These are phyloP conservation scores for Hyphodiscus hymeniophilus DNA, from an alignment of 495 filamentous ascomycete species.

Conservation along the genomic window DNA sequence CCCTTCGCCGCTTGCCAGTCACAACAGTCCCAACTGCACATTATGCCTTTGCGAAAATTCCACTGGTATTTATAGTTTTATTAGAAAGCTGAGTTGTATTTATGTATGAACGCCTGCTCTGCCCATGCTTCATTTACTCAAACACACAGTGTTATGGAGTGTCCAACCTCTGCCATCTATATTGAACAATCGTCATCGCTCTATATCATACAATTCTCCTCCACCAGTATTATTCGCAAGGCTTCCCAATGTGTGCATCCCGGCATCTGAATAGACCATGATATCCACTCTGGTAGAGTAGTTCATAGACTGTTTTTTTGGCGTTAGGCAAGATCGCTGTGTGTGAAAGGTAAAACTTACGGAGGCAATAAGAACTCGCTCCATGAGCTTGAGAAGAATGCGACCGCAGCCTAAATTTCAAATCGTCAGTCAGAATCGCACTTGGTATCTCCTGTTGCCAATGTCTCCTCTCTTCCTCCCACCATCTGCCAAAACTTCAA, in stretches of 20 bases:
- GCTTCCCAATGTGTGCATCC: neutral
- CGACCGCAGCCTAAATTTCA: slow-evolving; percentile 53
- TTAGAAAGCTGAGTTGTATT: slow-evolving; percentile 20
- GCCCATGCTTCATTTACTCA: slow-evolving; percentile 1
- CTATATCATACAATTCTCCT: slow-evolving; percentile 3
- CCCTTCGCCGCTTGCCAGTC: neutral
- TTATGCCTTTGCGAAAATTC: no score
- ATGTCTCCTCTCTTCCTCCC: neutral
- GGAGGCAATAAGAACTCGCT: slow-evolving; percentile 66
- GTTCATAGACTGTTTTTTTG: slow-evolving; percentile 6
- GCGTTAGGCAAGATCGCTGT: neutral
- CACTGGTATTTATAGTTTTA: neutral
- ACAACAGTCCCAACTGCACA: no score
- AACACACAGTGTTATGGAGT: neutral
- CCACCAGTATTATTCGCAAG: neutral
- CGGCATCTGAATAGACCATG: no score
- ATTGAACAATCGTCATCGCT: neutral
- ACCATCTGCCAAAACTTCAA: no score
- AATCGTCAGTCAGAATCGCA: slow-evolving; percentile 2
- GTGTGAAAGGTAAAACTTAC: slow-evolving; percentile 41
- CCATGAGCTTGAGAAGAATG: slow-evolving; percentile 67
- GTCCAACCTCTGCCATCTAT: slow-evolving; percentile 1
- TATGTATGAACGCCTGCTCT: slow-evolving; percentile 13
- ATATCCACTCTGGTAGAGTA: neutral
- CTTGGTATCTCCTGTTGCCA: neutral